Base-by-base conservation (phyloP, 371 early-diverging fungal species). In the Rhizopus stolonifer region DNA sequence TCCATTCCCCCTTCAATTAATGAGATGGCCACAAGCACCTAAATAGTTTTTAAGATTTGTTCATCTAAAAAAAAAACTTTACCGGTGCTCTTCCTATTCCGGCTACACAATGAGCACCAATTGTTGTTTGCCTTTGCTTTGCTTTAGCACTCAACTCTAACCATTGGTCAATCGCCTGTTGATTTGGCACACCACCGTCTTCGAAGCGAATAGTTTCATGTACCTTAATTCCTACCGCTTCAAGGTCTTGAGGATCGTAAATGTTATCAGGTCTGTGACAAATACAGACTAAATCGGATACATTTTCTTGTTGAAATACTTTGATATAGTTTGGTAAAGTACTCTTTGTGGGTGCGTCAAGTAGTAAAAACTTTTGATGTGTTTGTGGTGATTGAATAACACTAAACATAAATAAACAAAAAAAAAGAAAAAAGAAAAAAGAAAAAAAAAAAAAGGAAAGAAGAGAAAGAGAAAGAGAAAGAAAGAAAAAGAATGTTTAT, bases 1-100 rank as follows among this genome's bases (percentile, higher is more conserved):
- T 86, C 88, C 71, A 89, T 70, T 14, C 90, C 90, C 6, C 67
- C 65, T 61, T 87, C 86, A 15, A 89, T 72, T 17, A 89, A 67
- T 0, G 86, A 79, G 18, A 82, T 58, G 5, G 84, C 73, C 3
- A 85, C 86, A 25, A 89, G 59, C 10, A 79, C 74, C 78, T 78
- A 60, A 29, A 29, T 29, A 29, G 10, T 10, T 29, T 29, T 29
- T 29, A 7, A 29, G 6, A 5, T 14, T 15, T 29, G 15, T 49
- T 22, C 33, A 42, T 21, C n/a, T n/a, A 10, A 36, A 4, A 8
- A n/a, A 15, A n/a, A 36, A 14, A 36, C 5, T 36, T 38, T 70
- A 89, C 81, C 1, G 90, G 88, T 6, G 90, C 90, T 59, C 90
- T 65, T 1, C 90, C 87, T 36, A 87, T 80, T 6, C 90, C 90